Conservation (phyloP, 768 basidiomycete genomes). For the Hebeloma cylindrosporum region DNA sequence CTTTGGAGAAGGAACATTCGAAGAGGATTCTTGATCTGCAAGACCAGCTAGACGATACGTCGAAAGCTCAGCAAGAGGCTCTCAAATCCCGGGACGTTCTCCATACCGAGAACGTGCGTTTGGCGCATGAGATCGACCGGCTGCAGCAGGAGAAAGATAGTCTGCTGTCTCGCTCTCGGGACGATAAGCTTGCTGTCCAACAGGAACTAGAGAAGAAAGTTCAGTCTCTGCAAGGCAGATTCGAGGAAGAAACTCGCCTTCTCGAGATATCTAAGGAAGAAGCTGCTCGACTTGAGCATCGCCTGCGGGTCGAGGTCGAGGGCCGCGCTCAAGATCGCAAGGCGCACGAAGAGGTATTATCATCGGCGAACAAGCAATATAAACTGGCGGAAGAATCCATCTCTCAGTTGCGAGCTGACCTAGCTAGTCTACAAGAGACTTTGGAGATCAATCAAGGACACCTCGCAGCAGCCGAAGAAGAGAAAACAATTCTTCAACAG, state of each 20-base stretch:
- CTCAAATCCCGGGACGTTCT: conserved; percentile 15
- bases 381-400: conserved; percentile 33
- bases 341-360: conserved; percentile 32
- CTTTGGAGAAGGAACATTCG: conserved; percentile 17
- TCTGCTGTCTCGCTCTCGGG: conserved; percentile 28
- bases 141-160: conserved; percentile 30
- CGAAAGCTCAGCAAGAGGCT: conserved; percentile 14
- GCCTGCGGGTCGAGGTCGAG: conserved; percentile 40
- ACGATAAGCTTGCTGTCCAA: conserved; percentile 24
- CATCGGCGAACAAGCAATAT: conserved; percentile 25
- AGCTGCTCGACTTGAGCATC: conserved; percentile 35
- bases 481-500: conserved; percentile 52
- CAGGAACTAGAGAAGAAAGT: conserved; percentile 36
- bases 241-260: conserved; percentile 36
- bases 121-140: conserved; percentile 20
- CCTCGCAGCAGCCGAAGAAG: conserved; percentile 42
- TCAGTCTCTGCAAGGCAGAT: conserved; percentile 32
- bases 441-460: conserved; percentile 41
- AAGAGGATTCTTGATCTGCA: conserved; percentile 22
- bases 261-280: conserved; percentile 40
- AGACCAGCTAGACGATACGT: conserved; percentile 16
- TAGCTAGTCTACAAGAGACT: conserved; percentile 36
- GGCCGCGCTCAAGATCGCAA: conserved; percentile 33
- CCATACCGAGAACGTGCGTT: conserved; percentile 17
- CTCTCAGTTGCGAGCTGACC: conserved; percentile 35